phyloP scores from a whole-genome alignment of 768 basidiomycete genomes.

The Panus rudis region DNA sequence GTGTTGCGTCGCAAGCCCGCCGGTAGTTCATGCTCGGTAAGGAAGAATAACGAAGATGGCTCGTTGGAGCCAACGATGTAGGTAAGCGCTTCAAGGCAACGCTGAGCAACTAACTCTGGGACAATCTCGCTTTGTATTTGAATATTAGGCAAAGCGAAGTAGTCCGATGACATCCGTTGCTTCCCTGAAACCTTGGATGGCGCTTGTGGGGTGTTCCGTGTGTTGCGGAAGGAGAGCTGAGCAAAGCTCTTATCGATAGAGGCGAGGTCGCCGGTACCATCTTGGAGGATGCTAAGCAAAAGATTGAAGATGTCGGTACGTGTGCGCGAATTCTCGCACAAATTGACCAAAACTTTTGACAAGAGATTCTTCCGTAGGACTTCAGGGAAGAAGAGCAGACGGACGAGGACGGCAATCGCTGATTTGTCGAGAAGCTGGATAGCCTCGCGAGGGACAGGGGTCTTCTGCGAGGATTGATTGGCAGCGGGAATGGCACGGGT shows the following conservation, averaged over 20 bases:
- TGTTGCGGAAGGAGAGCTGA: conserved; percentile 72
- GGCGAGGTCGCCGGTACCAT: conserved; percentile 87
- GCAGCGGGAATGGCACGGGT: conserved; percentile 5
- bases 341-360: conserved; percentile 85
- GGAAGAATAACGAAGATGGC: conserved; percentile 83
- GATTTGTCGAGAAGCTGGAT: conserved; percentile 89
- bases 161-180: conserved; percentile 55
- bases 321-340: conserved; percentile 92
- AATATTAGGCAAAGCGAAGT: conserved; percentile 40
- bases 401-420: conserved; percentile 82
- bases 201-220: conserved; percentile 39
- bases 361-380: conserved; percentile 78
- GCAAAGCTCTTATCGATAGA: conserved; percentile 92
- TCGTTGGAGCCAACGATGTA: conserved; percentile 86
- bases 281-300: conserved; percentile 89
- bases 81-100: conserved; percentile 85
- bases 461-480: conserved; percentile 30
- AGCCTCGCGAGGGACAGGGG: conserved; percentile 66
- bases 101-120: conserved; percentile 89
- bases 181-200: conserved; percentile 53
- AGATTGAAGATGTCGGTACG: conserved; percentile 91
- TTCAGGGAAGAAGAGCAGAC: conserved; percentile 95
- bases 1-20: conserved; percentile 61
- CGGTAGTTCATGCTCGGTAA: conserved; percentile 90
- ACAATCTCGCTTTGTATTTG: conserved; percentile 68